Percentiles rank a stretch among this genome's conserved stretches.
These are phyloP conservation scores for Cladosporium colombiae DNA, from an alignment of 2,329 filamentous ascomycete species.

Conservation along the genomic window DNA sequence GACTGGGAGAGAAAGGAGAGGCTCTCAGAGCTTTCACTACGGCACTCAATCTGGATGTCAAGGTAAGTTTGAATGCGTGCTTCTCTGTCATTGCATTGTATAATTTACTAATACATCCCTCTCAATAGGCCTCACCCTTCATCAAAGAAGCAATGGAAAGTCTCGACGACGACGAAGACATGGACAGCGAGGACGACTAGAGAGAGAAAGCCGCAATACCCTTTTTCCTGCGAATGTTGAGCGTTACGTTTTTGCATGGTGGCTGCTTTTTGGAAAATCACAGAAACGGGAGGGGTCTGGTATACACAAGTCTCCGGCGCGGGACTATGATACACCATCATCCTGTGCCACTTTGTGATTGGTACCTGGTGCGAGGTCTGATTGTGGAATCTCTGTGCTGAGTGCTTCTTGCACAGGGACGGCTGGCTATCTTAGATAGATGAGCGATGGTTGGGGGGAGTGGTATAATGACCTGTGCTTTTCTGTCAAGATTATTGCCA, in stretches of 20 bases:
- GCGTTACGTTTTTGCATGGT: background rate
- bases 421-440: background rate
- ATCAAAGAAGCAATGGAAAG: constrained; percentile 97
- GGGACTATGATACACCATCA: background rate
- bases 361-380: background rate
- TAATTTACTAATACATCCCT: no score
- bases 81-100: no score
- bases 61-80: constrained; percentile 60
- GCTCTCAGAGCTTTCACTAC: constrained; percentile 95
- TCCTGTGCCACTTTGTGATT: background rate
- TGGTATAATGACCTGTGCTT: background rate
- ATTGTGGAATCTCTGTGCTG: background rate
- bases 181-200: constrained; percentile 53
- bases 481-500: background rate
- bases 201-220: background rate
- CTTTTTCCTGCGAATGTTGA: background rate
- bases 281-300: background rate
- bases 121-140: constrained; percentile 82
- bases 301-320: background rate
- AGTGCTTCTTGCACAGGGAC: background rate
- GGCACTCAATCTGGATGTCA: constrained; percentile 91
- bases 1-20: constrained; percentile 60
- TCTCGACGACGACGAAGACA: constrained; percentile 72
- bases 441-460: background rate
- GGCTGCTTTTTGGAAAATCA: background rate